Evolutionary conservation across 345 rosid genomes (phyloP).

Genomic region (Arabidopsis arenosa): DNA sequence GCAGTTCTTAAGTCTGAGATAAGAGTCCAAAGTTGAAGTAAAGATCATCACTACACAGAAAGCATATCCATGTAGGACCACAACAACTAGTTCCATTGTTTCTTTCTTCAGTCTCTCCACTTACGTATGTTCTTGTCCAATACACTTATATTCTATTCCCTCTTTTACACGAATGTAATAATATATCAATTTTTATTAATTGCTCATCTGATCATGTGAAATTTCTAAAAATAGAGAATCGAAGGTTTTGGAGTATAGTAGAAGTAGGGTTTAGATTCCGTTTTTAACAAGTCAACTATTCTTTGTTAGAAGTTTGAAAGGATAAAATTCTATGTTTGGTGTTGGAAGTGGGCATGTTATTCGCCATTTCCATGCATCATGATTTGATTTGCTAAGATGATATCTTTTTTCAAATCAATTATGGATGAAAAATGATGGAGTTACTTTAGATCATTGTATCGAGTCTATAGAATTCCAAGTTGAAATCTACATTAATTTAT

Average conservation of each 20-base stretch:
- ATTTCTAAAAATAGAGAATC: constrained; percentile 43
- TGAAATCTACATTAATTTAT: too few relatives aligned
- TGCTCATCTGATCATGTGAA: constrained; percentile 38
- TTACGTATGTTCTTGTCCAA: constrained; percentile 40
- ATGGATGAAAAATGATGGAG: constrained; percentile 5
- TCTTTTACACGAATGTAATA: constrained; percentile 11
- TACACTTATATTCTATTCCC: constrained; percentile 41
- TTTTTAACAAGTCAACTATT: constrained; percentile 38
- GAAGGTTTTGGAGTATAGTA: constrained; percentile 39
- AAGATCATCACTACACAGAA: constrained; percentile 39
- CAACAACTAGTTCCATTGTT: constrained; percentile 46
- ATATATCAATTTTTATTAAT: constrained; percentile 14
- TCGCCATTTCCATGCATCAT: constrained; percentile 32
- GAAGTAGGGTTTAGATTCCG: constrained; percentile 37
- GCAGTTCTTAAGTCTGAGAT: constrained; percentile 40
- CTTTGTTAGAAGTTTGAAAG: constrained; percentile 26
- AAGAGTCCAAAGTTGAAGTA: constrained; percentile 45
- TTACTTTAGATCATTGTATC: not conserved
- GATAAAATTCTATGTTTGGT: constrained; percentile 12
- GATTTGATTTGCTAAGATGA: constrained; percentile 26
- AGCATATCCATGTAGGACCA: constrained; percentile 50
- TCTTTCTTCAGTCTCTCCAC: constrained; percentile 31
- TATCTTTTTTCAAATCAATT: not conserved
- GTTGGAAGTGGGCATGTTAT: constrained; percentile 29
- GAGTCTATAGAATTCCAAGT: too few relatives aligned